phyloP scores from a whole-genome alignment of 495 filamentous ascomycete species.

The Neurospora tetrasperma region DNA sequence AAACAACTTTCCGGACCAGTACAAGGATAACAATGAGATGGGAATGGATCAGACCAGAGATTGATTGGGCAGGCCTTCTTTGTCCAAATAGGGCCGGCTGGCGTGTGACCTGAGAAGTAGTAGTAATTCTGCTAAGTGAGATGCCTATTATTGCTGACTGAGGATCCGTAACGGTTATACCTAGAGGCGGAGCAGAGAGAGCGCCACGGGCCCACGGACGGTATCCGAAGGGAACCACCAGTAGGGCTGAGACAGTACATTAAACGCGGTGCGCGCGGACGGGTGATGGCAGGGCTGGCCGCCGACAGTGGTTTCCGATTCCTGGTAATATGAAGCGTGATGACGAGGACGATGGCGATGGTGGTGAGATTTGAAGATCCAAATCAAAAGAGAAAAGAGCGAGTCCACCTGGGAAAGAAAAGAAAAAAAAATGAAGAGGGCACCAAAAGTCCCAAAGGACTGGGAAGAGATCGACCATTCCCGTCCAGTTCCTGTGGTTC shows the following conservation, averaged over 20 bases:
- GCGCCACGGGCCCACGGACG: not conserved
- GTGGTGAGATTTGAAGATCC: not conserved
- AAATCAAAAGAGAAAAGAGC: not conserved
- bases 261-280: not conserved
- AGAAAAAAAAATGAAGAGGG: not conserved
- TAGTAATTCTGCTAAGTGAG: not conserved
- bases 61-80: slow-evolving; percentile 9
- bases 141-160: not conserved
- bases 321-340: not conserved
- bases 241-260: not conserved
- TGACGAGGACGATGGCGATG: not conserved
- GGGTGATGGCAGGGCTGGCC: not conserved
- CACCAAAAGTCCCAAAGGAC: not conserved
- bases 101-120: not conserved
- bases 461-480: not conserved
- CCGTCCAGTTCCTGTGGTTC: not conserved
- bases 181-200: not conserved
- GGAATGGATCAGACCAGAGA: not conserved
- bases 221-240: not conserved
- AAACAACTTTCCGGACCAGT: not conserved
- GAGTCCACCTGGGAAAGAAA: not conserved
- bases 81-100: slow-evolving; percentile 2
- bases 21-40: not conserved
- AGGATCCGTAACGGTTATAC: not conserved
- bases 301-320: not conserved